phyloP scores from a whole-genome alignment of 306 rosid genomes.

The Cucumis sativus region Cucumber_9930_V3 NC_026656.2:18045501-18046000 shows the following conservation, averaged over 20 bases:
- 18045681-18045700: slow-evolving; percentile 19
- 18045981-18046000: slow-evolving; percentile 47
- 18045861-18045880: slow-evolving; percentile 57
- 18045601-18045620: slow-evolving; percentile 37
- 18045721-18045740: slow-evolving; percentile 40
- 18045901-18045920: slow-evolving; percentile 22
- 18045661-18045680: slow-evolving; percentile 52
- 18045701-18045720: slow-evolving; percentile 45
- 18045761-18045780: slow-evolving; percentile 45
- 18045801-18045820: slow-evolving; percentile 50
- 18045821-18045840: slow-evolving; percentile 38
- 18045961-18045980: slow-evolving; percentile 12
- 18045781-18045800: slow-evolving; percentile 34
- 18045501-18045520: slow-evolving; percentile 29
- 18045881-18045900: slow-evolving; percentile 46
- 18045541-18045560: slow-evolving; percentile 30
- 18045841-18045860: slow-evolving; percentile 54
- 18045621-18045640: slow-evolving; percentile 36
- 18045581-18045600: slow-evolving; percentile 48
- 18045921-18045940: slow-evolving; percentile 51
- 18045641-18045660: slow-evolving; percentile 44
- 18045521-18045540: slow-evolving; percentile 38
- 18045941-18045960: slow-evolving; percentile 57
- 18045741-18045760: slow-evolving; percentile 34
- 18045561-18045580: slow-evolving; percentile 55